Evolutionary conservation across 129 eudicot species (phyloP).

Genomic region (Flaveria bidentis): DNA sequence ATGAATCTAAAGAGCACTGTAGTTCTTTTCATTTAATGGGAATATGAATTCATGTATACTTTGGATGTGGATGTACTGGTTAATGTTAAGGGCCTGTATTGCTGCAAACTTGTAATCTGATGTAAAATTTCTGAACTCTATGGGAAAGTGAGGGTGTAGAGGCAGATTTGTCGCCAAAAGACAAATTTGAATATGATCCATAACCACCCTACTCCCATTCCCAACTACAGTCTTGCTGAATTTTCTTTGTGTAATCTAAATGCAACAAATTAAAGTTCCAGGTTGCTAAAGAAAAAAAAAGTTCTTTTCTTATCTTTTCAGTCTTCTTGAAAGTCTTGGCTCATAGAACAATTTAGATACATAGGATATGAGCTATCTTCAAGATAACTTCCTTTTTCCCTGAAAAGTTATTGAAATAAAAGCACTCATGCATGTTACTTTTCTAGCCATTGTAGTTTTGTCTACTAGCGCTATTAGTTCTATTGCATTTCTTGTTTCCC

Average conservation of each 20-base stretch:
- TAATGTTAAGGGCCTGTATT: not conserved
- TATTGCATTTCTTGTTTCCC: too few species aligned
- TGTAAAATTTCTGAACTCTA: not conserved
- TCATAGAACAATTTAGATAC: not conserved
- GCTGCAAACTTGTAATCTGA: not conserved
- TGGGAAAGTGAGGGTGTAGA: not conserved
- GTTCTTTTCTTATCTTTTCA: not conserved
- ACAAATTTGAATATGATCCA: conserved; percentile 1
- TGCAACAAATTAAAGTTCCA: not conserved
- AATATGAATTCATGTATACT: not conserved
- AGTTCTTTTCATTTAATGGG: not conserved
- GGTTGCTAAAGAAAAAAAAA: conserved; percentile 5
- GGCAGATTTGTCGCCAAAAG: conserved; percentile 1
- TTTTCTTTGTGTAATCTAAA: not conserved
- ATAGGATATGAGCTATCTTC: not conserved
- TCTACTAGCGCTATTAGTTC: conserved; percentile 8
- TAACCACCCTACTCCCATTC: not conserved
- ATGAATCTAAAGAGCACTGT: not conserved
- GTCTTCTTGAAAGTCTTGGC: conserved; percentile 5
- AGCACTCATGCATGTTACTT: not conserved
- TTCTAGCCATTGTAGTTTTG: conserved; percentile 4
- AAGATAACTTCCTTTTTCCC: not conserved
- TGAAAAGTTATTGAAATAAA: not conserved
- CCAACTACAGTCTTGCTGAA: conserved; percentile 3
- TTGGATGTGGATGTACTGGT: conserved; percentile 7